phyloP scores from a whole-genome alignment of 192 early-diverging fungal genomes.

The Podochytrium sp. region DNA sequence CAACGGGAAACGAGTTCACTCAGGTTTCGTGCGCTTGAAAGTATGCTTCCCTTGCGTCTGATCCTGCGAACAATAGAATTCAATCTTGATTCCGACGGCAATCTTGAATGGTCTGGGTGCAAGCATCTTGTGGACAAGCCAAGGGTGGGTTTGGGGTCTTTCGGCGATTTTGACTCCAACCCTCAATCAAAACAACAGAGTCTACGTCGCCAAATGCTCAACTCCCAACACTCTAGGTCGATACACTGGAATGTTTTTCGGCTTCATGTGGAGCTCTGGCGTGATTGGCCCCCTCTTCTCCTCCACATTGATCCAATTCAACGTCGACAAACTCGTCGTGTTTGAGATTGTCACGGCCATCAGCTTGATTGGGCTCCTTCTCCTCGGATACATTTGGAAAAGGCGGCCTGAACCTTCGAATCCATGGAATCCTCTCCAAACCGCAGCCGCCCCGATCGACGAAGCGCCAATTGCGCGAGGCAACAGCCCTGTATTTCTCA shows the following conservation, averaged over 20 bases:
- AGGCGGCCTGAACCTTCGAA: slow-evolving; percentile 24
- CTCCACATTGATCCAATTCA: slow-evolving; percentile 14
- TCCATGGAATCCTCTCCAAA: background rate
- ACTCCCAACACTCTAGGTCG: slow-evolving; percentile 12
- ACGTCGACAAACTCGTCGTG: slow-evolving; percentile 12
- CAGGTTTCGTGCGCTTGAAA: background rate
- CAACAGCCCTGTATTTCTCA: background rate
- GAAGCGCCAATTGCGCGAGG: background rate
- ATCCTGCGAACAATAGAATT: background rate
- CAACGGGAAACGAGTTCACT: background rate
- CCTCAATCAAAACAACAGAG: background rate
- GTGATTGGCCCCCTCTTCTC: slow-evolving; percentile 28
- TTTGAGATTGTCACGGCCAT: slow-evolving; percentile 24
- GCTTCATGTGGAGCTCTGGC: slow-evolving; percentile 12
- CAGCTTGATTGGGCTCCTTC: background rate
- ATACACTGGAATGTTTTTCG: slow-evolving; percentile 33
- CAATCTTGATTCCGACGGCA: slow-evolving; percentile 23
- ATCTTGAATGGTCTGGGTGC: slow-evolving; percentile 29
- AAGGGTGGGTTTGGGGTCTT: background rate
- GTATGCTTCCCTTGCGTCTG: background rate
- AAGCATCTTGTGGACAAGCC: slow-evolving; percentile 11
- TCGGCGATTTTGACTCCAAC: background rate
- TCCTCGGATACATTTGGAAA: slow-evolving; percentile 16
- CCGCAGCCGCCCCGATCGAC: background rate
- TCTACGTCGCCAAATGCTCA: slow-evolving; percentile 28